phyloP scores from a whole-genome alignment of 257 asterid species.

The Orobanche coerulescens region DNA sequence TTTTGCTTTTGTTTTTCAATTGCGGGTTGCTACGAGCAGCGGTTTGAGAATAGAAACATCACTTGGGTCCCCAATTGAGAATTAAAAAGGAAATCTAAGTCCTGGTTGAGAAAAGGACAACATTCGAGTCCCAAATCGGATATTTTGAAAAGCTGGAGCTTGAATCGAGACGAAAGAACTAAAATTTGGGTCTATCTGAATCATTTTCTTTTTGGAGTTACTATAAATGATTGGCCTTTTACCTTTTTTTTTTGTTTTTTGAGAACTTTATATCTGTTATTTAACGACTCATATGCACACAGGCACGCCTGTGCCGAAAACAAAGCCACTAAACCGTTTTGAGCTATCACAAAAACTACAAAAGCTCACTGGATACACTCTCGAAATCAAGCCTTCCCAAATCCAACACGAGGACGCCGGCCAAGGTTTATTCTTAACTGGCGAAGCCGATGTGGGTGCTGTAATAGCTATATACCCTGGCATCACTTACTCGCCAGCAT shows the following conservation, averaged over 20 bases:
- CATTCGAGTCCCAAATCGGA: too few species aligned
- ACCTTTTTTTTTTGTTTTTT: neutral
- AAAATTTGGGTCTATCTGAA: too few species aligned
- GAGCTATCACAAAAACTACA: conserved; percentile 65
- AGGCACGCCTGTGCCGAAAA: conserved; percentile 38
- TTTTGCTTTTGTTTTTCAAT: too few species aligned
- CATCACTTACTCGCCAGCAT: conserved; percentile 70
- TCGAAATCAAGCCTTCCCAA: conserved; percentile 66
- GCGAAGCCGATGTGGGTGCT: conserved; percentile 76
- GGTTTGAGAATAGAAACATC: too few species aligned
- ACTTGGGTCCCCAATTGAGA: too few species aligned
- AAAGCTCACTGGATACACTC: conserved; percentile 67
- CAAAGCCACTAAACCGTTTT: conserved; percentile 40
- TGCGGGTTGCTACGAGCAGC: too few species aligned
- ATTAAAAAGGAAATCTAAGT: too few species aligned
- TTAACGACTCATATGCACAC: conserved; percentile 25
- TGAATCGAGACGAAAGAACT: too few species aligned
- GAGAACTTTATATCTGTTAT: conserved; percentile 16
- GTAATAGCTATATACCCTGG: conserved; percentile 90
- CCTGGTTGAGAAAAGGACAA: too few species aligned
- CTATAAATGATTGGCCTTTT: neutral
- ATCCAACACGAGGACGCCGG: conserved; percentile 84
- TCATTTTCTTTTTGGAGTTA: neutral
- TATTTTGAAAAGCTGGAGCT: too few species aligned
- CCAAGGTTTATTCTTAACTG: conserved; percentile 65